Base-by-base conservation (phyloP, 805 yeast species). In the Nakazawaea populi region DNA sequence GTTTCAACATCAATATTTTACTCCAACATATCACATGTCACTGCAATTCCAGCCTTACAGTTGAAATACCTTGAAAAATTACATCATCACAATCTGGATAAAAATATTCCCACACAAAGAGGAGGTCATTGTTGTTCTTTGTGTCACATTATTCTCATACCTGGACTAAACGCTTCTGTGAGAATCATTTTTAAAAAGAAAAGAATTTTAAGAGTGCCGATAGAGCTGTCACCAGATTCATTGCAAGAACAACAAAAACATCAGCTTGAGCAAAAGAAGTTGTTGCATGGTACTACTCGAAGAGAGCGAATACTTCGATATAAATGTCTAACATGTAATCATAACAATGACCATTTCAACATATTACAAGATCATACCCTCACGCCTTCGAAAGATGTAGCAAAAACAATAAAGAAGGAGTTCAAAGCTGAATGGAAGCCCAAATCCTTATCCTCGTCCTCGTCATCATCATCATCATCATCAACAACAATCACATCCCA, bases 261-360 rank as follows among this genome's bases (percentile, higher is more conserved):
- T 18, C 24, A 18, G 24, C 24, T 18, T 18, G 24, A 18, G 24
- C 24, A 18, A 18, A 18, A 18, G 24, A 18, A 18, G 3, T 18
- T 18, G 24, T 18, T 18, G 24, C 24, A 18, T 18, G 3, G 24
- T 18, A 18, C 24, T 18, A 18, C 24, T 18, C 24, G 24, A 18
- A 53, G 42, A 51, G 54, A 40, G 36, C 44, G 43, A 53, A 37
- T 45, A 31, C 43, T 63, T 29, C 39, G 48, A 12, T 61, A 61
- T 46, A 44, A 44, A 31, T 64, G 68, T 48, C 47, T 56, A 54
- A 39, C 39, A 7, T 63, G 67, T 41, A 49, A 47, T 3, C 46
- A 42, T 29, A 34, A 41, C 5, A 57, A 52, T 7, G 55, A 53
- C 11, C 55, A 53, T 39, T 36, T 44, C 6, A 48, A 50, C 39